Evolutionary conservation across 495 filamentous ascomycete genomes (phyloP).

Genomic region (Rhypophila decipiens): DNA sequence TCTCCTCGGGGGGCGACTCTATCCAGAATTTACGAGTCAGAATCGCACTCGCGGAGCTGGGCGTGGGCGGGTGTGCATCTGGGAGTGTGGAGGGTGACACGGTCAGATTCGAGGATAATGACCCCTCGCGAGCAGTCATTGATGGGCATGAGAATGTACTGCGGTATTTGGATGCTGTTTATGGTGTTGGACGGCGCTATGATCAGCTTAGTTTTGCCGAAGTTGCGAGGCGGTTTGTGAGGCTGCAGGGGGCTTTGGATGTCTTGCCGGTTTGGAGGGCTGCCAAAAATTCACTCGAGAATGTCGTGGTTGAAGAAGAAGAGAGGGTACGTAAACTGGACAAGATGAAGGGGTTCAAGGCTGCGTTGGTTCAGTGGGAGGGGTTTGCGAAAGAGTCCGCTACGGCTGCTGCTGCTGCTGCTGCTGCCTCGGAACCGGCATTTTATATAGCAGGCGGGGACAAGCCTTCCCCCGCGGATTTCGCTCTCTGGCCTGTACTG

Average conservation of each 20-base stretch:
- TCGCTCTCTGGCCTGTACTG: slow-evolving; percentile 65
- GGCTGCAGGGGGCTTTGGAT: slow-evolving; percentile 32
- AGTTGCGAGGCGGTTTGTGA: slow-evolving; percentile 28
- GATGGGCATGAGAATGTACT: slow-evolving; percentile 45
- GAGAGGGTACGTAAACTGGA: slow-evolving; percentile 10
- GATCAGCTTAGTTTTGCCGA: slow-evolving; percentile 24
- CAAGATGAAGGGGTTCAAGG: slow-evolving; percentile 19
- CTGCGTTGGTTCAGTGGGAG: slow-evolving; percentile 6
- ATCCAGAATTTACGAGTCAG: slow-evolving; percentile 54
- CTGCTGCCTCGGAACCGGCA: neutral
- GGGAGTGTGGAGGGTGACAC: slow-evolving; percentile 32
- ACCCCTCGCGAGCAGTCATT: slow-evolving; percentile 38
- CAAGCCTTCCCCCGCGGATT: slow-evolving; percentile 58
- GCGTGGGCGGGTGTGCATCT: slow-evolving; percentile 47
- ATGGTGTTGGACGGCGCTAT: slow-evolving; percentile 24
- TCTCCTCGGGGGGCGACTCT: slow-evolving; percentile 48
- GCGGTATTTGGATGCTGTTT: slow-evolving; percentile 48
- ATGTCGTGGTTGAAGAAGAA: too few relatives aligned
- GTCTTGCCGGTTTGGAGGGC: slow-evolving; percentile 32
- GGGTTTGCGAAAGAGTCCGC: neutral
- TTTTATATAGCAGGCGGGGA: slow-evolving; percentile 51
- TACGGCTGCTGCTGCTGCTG: too few relatives aligned
- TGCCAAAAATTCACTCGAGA: too few relatives aligned
- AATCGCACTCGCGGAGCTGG: slow-evolving; percentile 53
- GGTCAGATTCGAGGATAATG: slow-evolving; percentile 51